These are phyloP conservation scores for Leptographium radiaticola DNA, from an alignment of 2,329 filamentous ascomycete genomes.

Conservation along the genomic window DNA sequence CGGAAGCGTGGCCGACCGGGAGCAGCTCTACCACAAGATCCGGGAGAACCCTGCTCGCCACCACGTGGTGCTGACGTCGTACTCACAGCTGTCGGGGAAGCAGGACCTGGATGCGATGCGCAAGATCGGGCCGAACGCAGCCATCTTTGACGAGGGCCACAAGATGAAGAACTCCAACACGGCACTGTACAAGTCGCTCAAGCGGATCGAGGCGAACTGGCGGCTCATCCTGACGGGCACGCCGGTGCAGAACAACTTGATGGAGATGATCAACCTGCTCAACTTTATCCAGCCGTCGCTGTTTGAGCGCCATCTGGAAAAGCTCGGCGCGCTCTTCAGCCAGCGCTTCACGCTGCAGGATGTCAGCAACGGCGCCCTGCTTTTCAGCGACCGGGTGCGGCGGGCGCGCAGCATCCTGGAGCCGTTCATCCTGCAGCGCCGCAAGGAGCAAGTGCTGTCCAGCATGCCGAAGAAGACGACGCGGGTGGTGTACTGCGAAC, in stretches of 20 bases:
- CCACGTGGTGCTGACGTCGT: constrained; percentile 47
- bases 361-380: constrained; percentile 64
- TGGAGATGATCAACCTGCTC: constrained; percentile 79
- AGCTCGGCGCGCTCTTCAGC: constrained; percentile 79
- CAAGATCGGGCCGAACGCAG: constrained; percentile 34
- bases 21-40: constrained; percentile 50
- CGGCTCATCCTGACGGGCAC: constrained; percentile 81
- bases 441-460: constrained; percentile 81
- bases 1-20: constrained; percentile 54
- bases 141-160: constrained; percentile 90
- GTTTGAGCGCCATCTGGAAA: constrained; percentile 63
- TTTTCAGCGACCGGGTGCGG: constrained; percentile 77
- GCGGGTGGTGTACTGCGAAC: constrained; percentile 66
- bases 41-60: constrained; percentile 54
- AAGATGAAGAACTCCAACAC: constrained; percentile 81
- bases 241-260: constrained; percentile 85
- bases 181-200: constrained; percentile 65
- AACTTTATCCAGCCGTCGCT: constrained; percentile 87
- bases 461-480: constrained; percentile 72
- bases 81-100: constrained; percentile 41
- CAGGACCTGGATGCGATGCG: constrained; percentile 38
- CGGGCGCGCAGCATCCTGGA: constrained; percentile 85
- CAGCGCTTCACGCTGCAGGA: constrained; percentile 79
- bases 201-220: constrained; percentile 67
- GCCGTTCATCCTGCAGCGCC: constrained; percentile 85